These are phyloP conservation scores for Nematodospora valgi DNA, from an alignment of 805 yeast species.

Conservation along the genomic window DNA sequence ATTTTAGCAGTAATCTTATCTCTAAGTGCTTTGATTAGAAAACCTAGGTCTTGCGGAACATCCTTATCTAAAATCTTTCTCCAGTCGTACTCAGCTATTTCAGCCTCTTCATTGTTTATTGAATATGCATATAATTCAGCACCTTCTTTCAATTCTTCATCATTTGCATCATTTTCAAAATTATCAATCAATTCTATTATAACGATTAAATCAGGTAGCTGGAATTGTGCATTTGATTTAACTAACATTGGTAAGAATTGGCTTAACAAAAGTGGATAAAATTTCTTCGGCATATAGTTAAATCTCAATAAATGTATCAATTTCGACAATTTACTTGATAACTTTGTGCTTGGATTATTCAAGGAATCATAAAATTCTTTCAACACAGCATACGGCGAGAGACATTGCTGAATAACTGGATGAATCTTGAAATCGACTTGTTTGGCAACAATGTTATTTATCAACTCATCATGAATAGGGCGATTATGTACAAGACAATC, in stretches of 20 bases:
- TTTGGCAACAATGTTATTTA: slow-evolving; percentile 44
- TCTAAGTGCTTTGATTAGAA: slow-evolving; percentile 25
- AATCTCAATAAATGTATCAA: slow-evolving; percentile 48
- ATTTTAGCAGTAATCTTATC: slow-evolving; percentile 30
- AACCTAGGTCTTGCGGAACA: slow-evolving; percentile 24
- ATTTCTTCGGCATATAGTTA: slow-evolving; percentile 44
- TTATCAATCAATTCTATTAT: slow-evolving; percentile 39
- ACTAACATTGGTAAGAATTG: slow-evolving; percentile 44
- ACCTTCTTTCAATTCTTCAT: slow-evolving; percentile 25
- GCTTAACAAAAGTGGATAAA: slow-evolving; percentile 46
- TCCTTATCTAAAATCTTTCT: slow-evolving; percentile 20
- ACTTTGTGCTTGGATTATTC: slow-evolving; percentile 11
- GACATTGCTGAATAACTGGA: slow-evolving; percentile 61
- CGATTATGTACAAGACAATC: slow-evolving; percentile 50
- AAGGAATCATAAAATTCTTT: slow-evolving; percentile 43
- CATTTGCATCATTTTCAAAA: slow-evolving; percentile 23
- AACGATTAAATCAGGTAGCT: slow-evolving; percentile 30
- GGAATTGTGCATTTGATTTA: slow-evolving; percentile 13
- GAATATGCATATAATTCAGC: slow-evolving; percentile 30
- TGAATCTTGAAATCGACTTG: slow-evolving; percentile 39
- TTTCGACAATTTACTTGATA: slow-evolving; percentile 35
- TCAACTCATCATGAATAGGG: slow-evolving; percentile 54
- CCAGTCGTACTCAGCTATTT: slow-evolving; percentile 33
- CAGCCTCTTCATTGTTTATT: slow-evolving; percentile 19
- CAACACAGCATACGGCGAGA: slow-evolving; percentile 70